phyloP scores from a whole-genome alignment of 2,329 filamentous ascomycete genomes.

The Beauveria medogensis region DNA sequence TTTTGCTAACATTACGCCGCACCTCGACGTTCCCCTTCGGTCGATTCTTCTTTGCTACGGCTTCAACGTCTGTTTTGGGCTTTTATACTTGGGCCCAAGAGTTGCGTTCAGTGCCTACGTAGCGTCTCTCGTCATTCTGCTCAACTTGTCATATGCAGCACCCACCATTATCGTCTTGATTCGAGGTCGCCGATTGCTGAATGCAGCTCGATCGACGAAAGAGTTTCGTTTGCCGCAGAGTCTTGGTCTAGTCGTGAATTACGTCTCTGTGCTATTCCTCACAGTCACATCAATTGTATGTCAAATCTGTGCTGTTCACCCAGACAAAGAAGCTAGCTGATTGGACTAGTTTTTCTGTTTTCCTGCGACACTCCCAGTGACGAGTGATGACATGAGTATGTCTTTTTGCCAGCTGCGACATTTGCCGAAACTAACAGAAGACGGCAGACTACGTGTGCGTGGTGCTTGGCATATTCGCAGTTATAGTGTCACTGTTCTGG shows the following conservation, averaged over 20 bases:
- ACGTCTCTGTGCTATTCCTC: conserved; percentile 26
- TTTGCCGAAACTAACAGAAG: not conserved
- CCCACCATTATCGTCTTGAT: conserved; percentile 31
- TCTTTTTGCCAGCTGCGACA: not conserved
- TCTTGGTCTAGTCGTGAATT: conserved; percentile 23
- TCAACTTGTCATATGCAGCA: conserved; percentile 37
- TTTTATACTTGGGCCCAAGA: conserved; percentile 37
- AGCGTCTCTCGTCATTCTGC: conserved; percentile 35
- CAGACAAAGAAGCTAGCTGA: not conserved
- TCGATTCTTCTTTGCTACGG: conserved; percentile 32
- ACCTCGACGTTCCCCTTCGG: conserved; percentile 33
- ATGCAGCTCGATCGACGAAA: conserved; percentile 18
- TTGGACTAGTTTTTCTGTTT: conserved; percentile 24
- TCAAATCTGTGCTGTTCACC: not conserved
- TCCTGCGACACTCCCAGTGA: conserved; percentile 21
- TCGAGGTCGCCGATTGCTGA: conserved; percentile 26
- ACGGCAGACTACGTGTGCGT: conserved; percentile 27
- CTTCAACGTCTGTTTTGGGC: conserved; percentile 36
- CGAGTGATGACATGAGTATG: conserved; percentile 24
- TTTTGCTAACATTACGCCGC: conserved; percentile 28
- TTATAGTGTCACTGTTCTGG: conserved; percentile 9
- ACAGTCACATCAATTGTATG: conserved; percentile 30
- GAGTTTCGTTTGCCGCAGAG: conserved; percentile 23
- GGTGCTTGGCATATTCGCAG: conserved; percentile 27
- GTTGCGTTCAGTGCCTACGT: conserved; percentile 40